Conservation (phyloP, 768 basidiomycete species). For the Hortiboletus flavorubellus region DNA sequence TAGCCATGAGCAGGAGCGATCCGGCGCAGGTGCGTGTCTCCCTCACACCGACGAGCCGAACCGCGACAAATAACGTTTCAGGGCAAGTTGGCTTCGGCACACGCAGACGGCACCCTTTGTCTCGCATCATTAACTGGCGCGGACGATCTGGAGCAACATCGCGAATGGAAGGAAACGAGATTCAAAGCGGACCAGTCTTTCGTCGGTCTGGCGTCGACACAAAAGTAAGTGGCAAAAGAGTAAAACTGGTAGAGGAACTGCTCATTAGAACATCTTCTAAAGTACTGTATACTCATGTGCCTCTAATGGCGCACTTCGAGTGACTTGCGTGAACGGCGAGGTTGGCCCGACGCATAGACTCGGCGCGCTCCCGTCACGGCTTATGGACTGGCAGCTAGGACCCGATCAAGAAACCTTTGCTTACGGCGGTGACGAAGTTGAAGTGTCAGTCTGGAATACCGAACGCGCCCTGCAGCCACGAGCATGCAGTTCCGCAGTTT, state of each 20-base stretch:
- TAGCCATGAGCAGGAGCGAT: slow-evolving; percentile 32
- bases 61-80: slow-evolving; percentile 30
- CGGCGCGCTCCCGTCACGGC: slow-evolving; percentile 59
- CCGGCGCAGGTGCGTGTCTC: slow-evolving; percentile 39
- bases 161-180: slow-evolving; percentile 65
- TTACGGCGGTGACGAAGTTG: slow-evolving; percentile 86
- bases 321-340: slow-evolving; percentile 35
- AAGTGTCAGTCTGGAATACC: slow-evolving; percentile 76
- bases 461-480: slow-evolving; percentile 48
- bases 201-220: slow-evolving; percentile 54
- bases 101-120: slow-evolving; percentile 54
- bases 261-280: not conserved
- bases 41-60: slow-evolving; percentile 6
- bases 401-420: slow-evolving; percentile 54
- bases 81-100: slow-evolving; percentile 64
- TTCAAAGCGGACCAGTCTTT: slow-evolving; percentile 51
- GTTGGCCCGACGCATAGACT: slow-evolving; percentile 23
- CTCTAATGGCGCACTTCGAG: slow-evolving; percentile 68
- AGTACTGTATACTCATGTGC: slow-evolving; percentile 64
- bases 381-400: slow-evolving; percentile 66
- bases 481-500: slow-evolving; percentile 15
- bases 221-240: slow-evolving; percentile 41
- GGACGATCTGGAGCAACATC: slow-evolving; percentile 36
- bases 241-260: not conserved
- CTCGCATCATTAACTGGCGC: slow-evolving; percentile 43